Percentiles rank a stretch among this genome's conserved stretches.
Conservation (phyloP, 768 basidiomycete species). For the Russula earlei region DNA sequence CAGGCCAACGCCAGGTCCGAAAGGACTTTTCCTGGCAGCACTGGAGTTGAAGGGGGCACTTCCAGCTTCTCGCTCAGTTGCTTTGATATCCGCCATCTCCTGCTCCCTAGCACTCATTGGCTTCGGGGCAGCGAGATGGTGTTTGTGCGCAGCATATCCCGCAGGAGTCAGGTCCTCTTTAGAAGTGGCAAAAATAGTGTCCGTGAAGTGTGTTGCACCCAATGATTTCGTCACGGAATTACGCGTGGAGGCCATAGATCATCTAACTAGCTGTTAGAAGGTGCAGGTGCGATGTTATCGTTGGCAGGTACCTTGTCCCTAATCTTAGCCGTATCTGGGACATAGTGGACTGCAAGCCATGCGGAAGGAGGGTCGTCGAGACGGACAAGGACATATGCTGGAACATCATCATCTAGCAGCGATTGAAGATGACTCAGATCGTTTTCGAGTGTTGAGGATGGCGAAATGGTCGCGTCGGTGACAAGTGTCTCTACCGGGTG, state of each 20-base stretch:
- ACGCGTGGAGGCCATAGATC: slow-evolving; percentile 80
- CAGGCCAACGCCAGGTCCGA: slow-evolving; percentile 54
- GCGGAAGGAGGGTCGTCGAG: slow-evolving; percentile 48
- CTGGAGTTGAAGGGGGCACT: slow-evolving; percentile 48
- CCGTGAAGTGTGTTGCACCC: slow-evolving; percentile 62
- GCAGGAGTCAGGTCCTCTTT: slow-evolving; percentile 56
- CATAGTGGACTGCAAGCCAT: slow-evolving; percentile 73
- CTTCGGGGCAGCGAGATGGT: slow-evolving; percentile 63
- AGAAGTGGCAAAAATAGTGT: slow-evolving; percentile 70
- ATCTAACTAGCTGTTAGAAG: slow-evolving; percentile 39
- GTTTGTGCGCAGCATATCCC: slow-evolving; percentile 65
- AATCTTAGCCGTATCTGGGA: slow-evolving; percentile 73
- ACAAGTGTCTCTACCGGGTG: slow-evolving; percentile 55
- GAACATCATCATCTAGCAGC: slow-evolving; percentile 47
- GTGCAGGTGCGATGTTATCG: background rate
- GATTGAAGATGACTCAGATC: slow-evolving; percentile 53
- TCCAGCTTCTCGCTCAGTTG: slow-evolving; percentile 59
- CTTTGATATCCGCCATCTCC: slow-evolving; percentile 68
- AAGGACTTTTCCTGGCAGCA: slow-evolving; percentile 42
- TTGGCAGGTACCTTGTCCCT: slow-evolving; percentile 56
- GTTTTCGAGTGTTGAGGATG: slow-evolving; percentile 43
- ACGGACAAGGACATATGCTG: slow-evolving; percentile 70
- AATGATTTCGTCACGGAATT: slow-evolving; percentile 59
- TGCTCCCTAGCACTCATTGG: slow-evolving; percentile 78
- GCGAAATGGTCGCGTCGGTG: slow-evolving; percentile 41